Base-by-base conservation (phyloP, 345 rosid species). In the Garcia nutans region DNA sequence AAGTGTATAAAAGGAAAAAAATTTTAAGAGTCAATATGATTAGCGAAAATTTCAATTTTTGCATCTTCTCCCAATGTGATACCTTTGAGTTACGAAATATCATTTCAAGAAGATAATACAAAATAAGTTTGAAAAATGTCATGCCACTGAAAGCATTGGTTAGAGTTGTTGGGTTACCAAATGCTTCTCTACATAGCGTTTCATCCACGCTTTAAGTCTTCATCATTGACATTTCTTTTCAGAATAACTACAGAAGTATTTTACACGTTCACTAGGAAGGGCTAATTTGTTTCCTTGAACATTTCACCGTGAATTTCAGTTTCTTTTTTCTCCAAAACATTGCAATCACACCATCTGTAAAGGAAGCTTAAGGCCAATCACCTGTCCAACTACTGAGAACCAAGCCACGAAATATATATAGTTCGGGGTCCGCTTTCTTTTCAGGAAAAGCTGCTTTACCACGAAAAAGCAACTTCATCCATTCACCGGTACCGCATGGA, bases 401-500 rank as follows among this genome's bases (percentile, higher is more conserved):
- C 96, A 95, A 31, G 99, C 88, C 10, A 87, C 82, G 17, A 95
- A 75, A 74, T 93, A 95, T 10, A 74, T 93, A 95, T 10, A 71
- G 76, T 49, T 87, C 90, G 58, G 84, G 7, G 12, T 77, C 64
- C 26, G 58, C 78, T 26, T 77, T 81, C 64, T 68, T 77, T 57
- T 74, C 70, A 26, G 70, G 80, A 50, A 19, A 16, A 26, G 77
- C 73, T 66, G 72, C 68, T 33, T 84, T 81, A 1, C 84, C 85
- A n/a, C 68, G 83, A 67, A 88, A 86, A 70, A 94, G 97, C 77
- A 92, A 74, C 75, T 87, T 91, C 82, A 91, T 87, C 92, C 96
- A 91, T 75, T 95, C 97, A 37, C 86, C 78, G 23, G 98, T 93
- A 11, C 96, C 98, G 31, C 98, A 95, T 0, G 99, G 99, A 84